Evolutionary conservation across 2,329 filamentous ascomycete species (phyloP).

Genomic region (Aureobasidium sp.): DNA sequence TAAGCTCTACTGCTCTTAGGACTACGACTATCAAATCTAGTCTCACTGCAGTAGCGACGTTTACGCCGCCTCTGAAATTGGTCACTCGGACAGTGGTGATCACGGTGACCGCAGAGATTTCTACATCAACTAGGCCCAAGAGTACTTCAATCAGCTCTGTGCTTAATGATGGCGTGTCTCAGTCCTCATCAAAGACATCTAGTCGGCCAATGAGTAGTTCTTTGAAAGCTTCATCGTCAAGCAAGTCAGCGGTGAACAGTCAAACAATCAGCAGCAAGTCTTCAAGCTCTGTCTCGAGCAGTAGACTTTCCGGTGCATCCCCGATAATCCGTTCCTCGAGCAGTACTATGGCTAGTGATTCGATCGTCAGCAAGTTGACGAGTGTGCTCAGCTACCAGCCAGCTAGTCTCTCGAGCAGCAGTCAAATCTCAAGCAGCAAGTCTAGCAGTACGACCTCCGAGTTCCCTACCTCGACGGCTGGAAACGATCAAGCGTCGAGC

Average conservation of each 20-base stretch:
- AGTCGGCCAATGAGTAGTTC: background rate
- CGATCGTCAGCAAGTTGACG: background rate
- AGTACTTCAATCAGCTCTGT: background rate
- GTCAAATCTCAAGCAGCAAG: background rate
- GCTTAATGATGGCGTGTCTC: background rate
- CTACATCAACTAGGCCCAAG: background rate
- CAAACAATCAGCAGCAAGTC: background rate
- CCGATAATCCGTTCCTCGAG: background rate
- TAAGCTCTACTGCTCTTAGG: background rate
- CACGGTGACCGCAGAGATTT: background rate
- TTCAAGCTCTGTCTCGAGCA: background rate
- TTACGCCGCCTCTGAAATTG: background rate
- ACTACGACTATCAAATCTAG: background rate
- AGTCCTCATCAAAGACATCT: background rate
- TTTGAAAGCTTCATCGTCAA: background rate
- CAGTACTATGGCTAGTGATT: background rate
- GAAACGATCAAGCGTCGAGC: background rate
- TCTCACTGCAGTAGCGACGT: background rate
- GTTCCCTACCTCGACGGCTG: background rate
- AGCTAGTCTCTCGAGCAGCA: background rate
- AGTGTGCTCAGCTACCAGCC: background rate
- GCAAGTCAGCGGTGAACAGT: background rate
- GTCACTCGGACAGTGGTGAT: background rate
- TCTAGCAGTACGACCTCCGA: background rate
- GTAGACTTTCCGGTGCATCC: background rate